phyloP scores from a whole-genome alignment of 2,329 filamentous ascomycete genomes.

The Teratosphaeria epicoccoides region DNA sequence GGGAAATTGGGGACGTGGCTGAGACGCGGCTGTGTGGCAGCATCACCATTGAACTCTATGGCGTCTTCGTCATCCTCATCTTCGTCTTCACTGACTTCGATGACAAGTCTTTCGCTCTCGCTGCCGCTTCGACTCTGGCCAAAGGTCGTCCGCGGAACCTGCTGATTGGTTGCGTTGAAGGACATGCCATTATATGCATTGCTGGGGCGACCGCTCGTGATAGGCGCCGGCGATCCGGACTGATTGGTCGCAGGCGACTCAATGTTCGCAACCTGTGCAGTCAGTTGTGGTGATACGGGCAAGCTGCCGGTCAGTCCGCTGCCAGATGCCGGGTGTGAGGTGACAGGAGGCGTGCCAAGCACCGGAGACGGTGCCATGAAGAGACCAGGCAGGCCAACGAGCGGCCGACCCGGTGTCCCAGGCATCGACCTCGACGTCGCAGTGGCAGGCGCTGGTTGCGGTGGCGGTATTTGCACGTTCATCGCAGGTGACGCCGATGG shows the following conservation, averaged over 20 bases:
- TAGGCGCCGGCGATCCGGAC: background rate
- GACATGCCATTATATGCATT: background rate
- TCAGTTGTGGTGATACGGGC: background rate
- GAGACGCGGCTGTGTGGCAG: background rate
- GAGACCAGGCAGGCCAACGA: slow-evolving; percentile 10
- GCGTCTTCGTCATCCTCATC: slow-evolving; percentile 16
- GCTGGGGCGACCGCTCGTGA: slow-evolving; percentile 1
- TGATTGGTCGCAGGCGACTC: background rate
- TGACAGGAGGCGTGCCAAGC: background rate
- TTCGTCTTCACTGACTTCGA: slow-evolving; percentile 73
- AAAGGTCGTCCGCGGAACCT: slow-evolving; percentile 32
- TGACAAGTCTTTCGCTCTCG: slow-evolving; percentile 57
- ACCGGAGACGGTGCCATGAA: slow-evolving; percentile 16
- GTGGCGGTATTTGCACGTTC: background rate
- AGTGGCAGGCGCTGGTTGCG: slow-evolving; percentile 2
- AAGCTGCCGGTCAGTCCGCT: background rate
- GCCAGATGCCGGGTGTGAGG: background rate
- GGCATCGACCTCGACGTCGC: background rate
- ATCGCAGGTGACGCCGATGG: background rate
- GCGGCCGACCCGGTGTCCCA: slow-evolving; percentile 6
- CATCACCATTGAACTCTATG: background rate
- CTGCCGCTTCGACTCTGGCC: slow-evolving; percentile 40
- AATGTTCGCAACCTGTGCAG: background rate
- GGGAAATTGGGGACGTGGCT: slow-evolving; percentile 1
- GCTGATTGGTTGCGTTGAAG: background rate